These are phyloP conservation scores for Saccharomyces hybrid DNA, from an alignment of 1,139 yeast genomes.

Conservation along the genomic window DNA sequence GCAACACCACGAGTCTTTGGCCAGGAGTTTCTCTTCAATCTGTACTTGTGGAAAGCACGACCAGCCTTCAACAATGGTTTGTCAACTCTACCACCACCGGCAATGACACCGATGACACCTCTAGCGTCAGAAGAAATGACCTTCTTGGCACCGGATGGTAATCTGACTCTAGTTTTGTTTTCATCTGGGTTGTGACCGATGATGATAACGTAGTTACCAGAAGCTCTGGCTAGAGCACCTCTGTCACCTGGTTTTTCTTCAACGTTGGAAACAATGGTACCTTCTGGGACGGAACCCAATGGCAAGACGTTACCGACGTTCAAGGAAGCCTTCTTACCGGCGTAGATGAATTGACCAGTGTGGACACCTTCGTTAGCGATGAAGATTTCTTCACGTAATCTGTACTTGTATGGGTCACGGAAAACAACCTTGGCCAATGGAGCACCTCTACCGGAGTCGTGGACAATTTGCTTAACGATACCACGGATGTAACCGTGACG, in stretches of 20 bases:
- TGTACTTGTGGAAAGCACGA: slow-evolving; percentile 99
- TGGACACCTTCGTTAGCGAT: slow-evolving; percentile 99
- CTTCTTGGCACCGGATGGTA: slow-evolving; percentile 99
- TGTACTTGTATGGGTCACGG: slow-evolving; percentile 99
- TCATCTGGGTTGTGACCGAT: slow-evolving; percentile 99
- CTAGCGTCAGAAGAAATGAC: slow-evolving; percentile 90
- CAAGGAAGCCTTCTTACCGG: slow-evolving; percentile 97
- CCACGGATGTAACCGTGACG: slow-evolving; percentile 99
- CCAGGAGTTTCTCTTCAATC: slow-evolving; percentile 98
- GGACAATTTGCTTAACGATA: slow-evolving; percentile 95
- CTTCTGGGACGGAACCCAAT: slow-evolving; percentile 96
- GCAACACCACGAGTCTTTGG: slow-evolving; percentile 99
- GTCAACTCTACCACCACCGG: slow-evolving; percentile 99
- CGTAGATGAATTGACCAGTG: slow-evolving; percentile 98
- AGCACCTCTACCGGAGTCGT: slow-evolving; percentile 99
- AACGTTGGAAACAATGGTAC: slow-evolving; percentile 97
- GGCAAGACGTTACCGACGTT: slow-evolving; percentile 97
- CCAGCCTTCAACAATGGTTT: slow-evolving; percentile 99
- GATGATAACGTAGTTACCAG: slow-evolving; percentile 98
- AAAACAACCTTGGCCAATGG: slow-evolving; percentile 98
- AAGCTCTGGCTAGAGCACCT: slow-evolving; percentile 99
- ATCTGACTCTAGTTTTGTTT: slow-evolving; percentile 97
- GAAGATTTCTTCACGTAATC: slow-evolving; percentile 96
- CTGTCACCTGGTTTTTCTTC: slow-evolving; percentile 99
- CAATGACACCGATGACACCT: slow-evolving; percentile 99